These are phyloP conservation scores for Salix arbutifolia DNA, from an alignment of 345 rosid genomes.

Conservation along the genomic window DNA sequence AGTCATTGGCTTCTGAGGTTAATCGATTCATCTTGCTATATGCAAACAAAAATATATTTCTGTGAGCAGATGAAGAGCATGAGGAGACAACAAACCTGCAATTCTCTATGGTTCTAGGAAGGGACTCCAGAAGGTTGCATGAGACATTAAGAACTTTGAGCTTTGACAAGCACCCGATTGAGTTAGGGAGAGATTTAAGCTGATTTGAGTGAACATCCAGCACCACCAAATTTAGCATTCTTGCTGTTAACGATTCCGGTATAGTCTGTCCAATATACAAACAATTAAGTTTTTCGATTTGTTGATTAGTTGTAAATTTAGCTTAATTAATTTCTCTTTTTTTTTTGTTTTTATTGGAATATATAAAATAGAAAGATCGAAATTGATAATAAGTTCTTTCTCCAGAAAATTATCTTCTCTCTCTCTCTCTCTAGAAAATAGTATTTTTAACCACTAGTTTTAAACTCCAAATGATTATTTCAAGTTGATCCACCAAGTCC, in stretches of 20 bases:
- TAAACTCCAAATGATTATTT: background rate
- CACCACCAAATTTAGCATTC: conserved; percentile 67
- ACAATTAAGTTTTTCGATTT: background rate
- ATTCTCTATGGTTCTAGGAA: conserved; percentile 70
- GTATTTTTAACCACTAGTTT: background rate
- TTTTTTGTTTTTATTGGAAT: background rate
- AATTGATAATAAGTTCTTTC: background rate
- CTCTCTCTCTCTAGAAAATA: background rate
- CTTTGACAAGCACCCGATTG: conserved; percentile 77
- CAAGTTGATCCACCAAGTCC: background rate
- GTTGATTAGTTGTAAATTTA: background rate
- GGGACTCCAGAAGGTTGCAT: conserved; percentile 55
- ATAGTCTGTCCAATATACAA: conserved; percentile 41
- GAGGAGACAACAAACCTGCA: conserved; percentile 54
- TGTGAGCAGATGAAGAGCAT: background rate
- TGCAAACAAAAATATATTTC: background rate
- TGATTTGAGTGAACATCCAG: conserved; percentile 84
- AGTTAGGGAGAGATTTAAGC: conserved; percentile 67
- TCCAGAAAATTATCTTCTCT: background rate
- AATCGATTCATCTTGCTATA: background rate
- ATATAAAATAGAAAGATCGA: background rate
- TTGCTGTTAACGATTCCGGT: conserved; percentile 79
- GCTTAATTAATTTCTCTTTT: background rate
- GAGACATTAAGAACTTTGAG: conserved; percentile 77
- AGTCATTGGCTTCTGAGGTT: too few relatives aligned